A percentile compares a stretch with the other conserved stretches of the same genome.
Evolutionary conservation across 176 grass and related monocot genomes (phyloP).

Genomic region (Panicum miliaceum): DNA sequence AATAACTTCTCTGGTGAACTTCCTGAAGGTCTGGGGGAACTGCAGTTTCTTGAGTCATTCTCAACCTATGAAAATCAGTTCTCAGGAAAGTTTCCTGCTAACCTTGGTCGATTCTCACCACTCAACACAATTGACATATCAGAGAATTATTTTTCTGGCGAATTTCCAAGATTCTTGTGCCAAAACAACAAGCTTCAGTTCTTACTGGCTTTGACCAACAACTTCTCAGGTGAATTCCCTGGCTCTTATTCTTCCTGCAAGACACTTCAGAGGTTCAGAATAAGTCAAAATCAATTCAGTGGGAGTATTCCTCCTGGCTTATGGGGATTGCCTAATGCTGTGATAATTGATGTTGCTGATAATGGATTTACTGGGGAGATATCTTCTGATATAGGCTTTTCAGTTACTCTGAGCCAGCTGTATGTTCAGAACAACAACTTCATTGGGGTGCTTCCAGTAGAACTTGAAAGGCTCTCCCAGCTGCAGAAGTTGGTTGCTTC

Average conservation of each 20-base stretch:
- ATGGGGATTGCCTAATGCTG: slow-evolving; percentile 85
- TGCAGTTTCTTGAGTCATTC: slow-evolving; percentile 85
- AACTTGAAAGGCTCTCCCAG: slow-evolving; percentile 64
- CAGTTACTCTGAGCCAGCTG: slow-evolving; percentile 70
- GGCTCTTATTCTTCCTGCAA: slow-evolving; percentile 78
- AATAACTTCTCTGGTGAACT: slow-evolving; percentile 88
- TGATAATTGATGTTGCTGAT: slow-evolving; percentile 85
- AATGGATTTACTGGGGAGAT: slow-evolving; percentile 72
- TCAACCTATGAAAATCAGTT: slow-evolving; percentile 87
- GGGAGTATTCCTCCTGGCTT: slow-evolving; percentile 61
- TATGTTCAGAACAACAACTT: slow-evolving; percentile 92
- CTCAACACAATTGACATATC: slow-evolving; percentile 92
- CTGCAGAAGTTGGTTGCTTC: slow-evolving; percentile 77
- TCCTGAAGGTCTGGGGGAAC: slow-evolving; percentile 65
- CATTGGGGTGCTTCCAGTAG: slow-evolving; percentile 63
- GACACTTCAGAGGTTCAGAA: slow-evolving; percentile 84
- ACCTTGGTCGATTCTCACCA: slow-evolving; percentile 74
- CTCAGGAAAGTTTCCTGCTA: slow-evolving; percentile 73
- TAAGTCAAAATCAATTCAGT: slow-evolving; percentile 80
- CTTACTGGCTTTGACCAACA: slow-evolving; percentile 84
- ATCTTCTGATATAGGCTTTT: slow-evolving; percentile 77
- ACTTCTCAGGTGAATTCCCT: slow-evolving; percentile 90
- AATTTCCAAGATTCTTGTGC: slow-evolving; percentile 84
- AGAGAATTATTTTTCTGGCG: slow-evolving; percentile 84
- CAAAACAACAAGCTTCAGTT: slow-evolving; percentile 76